Evolutionary conservation across 2,329 filamentous ascomycete species (phyloP).

Genomic region (Mariannaea sp.): DNA sequence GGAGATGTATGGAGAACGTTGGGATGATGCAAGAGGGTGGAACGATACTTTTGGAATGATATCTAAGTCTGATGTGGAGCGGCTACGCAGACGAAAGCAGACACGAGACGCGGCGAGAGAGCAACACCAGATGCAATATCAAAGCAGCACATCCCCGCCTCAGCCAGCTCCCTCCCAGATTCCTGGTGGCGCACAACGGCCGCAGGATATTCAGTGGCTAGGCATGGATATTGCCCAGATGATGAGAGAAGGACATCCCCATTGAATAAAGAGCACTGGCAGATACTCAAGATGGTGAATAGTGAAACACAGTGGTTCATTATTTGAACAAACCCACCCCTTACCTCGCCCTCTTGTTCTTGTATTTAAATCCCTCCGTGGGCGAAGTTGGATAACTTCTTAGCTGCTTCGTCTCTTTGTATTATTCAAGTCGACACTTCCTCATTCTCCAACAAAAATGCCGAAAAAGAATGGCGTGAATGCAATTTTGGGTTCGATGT

Average conservation of each 20-base stretch:
- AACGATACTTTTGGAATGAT: constrained; percentile 57
- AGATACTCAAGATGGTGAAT: neutral
- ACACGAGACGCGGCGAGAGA: constrained; percentile 39
- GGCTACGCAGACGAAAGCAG: constrained; percentile 47
- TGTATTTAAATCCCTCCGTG: too few species aligned
- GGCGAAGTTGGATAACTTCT: too few species aligned
- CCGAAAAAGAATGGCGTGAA: too few species aligned
- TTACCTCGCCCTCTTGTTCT: too few species aligned
- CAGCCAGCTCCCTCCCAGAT: constrained; percentile 25
- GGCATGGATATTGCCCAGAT: constrained; percentile 51
- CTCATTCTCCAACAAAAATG: too few species aligned
- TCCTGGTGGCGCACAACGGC: constrained; percentile 37
- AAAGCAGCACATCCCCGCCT: constrained; percentile 37
- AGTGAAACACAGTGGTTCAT: neutral
- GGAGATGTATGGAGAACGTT: constrained; percentile 61
- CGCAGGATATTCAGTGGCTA: constrained; percentile 49
- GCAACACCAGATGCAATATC: constrained; percentile 45
- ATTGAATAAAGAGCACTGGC: neutral
- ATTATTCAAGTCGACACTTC: too few species aligned
- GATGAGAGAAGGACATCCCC: constrained; percentile 42
- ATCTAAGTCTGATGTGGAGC: constrained; percentile 51
- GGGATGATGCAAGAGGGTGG: constrained; percentile 62
- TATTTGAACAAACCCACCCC: neutral
- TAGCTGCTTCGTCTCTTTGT: too few species aligned
- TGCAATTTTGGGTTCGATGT: too few species aligned